phyloP scores from a whole-genome alignment of 352 stramenopile species.

The Nothophytophthora sp. region DNA sequence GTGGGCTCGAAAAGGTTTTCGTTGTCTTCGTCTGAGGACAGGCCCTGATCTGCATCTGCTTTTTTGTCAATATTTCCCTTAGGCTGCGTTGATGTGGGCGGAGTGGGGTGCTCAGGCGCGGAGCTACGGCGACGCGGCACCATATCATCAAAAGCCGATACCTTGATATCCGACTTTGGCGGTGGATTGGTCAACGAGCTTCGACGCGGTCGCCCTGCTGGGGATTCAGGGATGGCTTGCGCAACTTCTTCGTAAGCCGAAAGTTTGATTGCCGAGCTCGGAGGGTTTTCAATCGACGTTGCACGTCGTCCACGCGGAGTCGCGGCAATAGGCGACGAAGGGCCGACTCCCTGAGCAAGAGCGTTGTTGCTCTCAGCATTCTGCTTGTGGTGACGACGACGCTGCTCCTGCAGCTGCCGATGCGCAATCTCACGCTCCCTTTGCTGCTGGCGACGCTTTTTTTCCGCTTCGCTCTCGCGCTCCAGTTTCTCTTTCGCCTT shows the following conservation, averaged over 20 bases:
- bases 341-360: conserved; percentile 7
- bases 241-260: conserved; percentile 20
- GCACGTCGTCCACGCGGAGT: conserved; percentile 14
- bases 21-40: conserved; percentile 7
- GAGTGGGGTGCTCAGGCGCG: conserved; percentile 13
- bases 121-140: conserved; percentile 25
- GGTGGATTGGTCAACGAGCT: conserved; percentile 30
- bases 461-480: conserved; percentile 13
- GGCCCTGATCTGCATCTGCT: conserved; percentile 5
- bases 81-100: neutral
- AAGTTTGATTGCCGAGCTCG: conserved; percentile 1
- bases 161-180: conserved; percentile 53
- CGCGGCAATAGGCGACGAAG: conserved; percentile 17
- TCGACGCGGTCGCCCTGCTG: conserved; percentile 37
- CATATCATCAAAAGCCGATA: conserved; percentile 40
- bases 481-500: conserved; percentile 10
- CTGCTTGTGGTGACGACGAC: conserved; percentile 16
- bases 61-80: conserved; percentile 3
- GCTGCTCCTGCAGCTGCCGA: conserved; percentile 1
- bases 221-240: conserved; percentile 34
- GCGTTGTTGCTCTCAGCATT: conserved; percentile 18
- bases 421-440: neutral
- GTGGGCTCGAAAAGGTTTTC: conserved; percentile 2
- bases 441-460: conserved; percentile 20
- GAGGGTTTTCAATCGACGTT: neutral